phyloP scores from a whole-genome alignment of 768 basidiomycete genomes.

The Crassisporium funariophilum region DNA sequence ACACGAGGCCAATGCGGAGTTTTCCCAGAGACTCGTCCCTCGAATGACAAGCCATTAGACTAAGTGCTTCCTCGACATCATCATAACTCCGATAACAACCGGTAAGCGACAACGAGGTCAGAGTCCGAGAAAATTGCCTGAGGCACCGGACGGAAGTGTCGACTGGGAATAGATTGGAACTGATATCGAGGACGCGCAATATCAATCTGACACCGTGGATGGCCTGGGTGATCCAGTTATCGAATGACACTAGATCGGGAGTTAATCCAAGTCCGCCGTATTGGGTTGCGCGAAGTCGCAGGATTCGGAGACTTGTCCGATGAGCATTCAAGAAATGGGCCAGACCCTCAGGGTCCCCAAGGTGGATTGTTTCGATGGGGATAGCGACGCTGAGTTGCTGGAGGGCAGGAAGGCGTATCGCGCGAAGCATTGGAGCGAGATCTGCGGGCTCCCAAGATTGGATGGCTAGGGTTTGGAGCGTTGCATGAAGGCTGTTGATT shows the following conservation, averaged over 20 bases:
- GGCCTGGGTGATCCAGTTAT: slow-evolving; percentile 37
- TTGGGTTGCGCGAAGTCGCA: slow-evolving; percentile 46
- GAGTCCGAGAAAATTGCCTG: slow-evolving; percentile 32
- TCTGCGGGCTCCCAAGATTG: slow-evolving; percentile 49
- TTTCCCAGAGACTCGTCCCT: slow-evolving; percentile 26
- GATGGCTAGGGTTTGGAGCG: slow-evolving; percentile 41
- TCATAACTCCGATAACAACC: slow-evolving; percentile 38
- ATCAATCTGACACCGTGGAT: slow-evolving; percentile 28
- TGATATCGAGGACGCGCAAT: slow-evolving; percentile 36
- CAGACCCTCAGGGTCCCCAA: slow-evolving; percentile 43
- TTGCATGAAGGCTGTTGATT: slow-evolving; percentile 35
- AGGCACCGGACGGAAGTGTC: slow-evolving; percentile 37
- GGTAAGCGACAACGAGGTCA: slow-evolving; percentile 41
- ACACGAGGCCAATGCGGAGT: slow-evolving; percentile 42
- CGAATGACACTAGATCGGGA: slow-evolving; percentile 33
- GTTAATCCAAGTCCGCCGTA: slow-evolving; percentile 36
- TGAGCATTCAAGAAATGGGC: slow-evolving; percentile 39
- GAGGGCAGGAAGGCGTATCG: slow-evolving; percentile 36
- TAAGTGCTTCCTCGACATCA: slow-evolving; percentile 36
- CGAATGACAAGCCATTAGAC: slow-evolving; percentile 20
- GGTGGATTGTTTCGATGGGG: slow-evolving; percentile 41
- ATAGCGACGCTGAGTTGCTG: slow-evolving; percentile 41
- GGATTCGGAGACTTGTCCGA: slow-evolving; percentile 33
- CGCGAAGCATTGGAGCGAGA: slow-evolving; percentile 41
- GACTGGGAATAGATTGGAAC: slow-evolving; percentile 37